These are phyloP conservation scores for Geotrichum ghanense DNA, from an alignment of 805 yeast species.

Conservation along the genomic window DNA sequence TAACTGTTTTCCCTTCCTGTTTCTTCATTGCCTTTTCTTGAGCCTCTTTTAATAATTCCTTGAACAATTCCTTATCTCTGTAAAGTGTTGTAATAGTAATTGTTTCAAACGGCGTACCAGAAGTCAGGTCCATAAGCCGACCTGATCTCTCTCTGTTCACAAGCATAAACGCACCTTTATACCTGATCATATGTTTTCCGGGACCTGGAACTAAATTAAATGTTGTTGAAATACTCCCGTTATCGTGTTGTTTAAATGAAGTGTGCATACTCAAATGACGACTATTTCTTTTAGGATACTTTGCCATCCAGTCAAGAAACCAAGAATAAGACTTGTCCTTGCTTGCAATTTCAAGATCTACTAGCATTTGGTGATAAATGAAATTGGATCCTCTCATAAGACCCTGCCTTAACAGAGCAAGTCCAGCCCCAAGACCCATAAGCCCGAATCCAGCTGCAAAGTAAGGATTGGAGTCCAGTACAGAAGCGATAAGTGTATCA, in stretches of 20 bases:
- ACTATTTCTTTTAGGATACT: constrained; percentile 59
- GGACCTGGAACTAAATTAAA: constrained; percentile 95
- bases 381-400: constrained; percentile 51
- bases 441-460: constrained; percentile 98
- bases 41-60: constrained; percentile 70
- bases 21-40: constrained; percentile 67
- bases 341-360: constrained; percentile 86
- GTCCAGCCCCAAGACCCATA: constrained; percentile 85
- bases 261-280: constrained; percentile 90
- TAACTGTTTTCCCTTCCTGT: constrained; percentile 87
- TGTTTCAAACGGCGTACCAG: constrained; percentile 92
- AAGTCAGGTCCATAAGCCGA: constrained; percentile 74
- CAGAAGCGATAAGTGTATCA: background rate
- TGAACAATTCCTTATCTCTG: constrained; percentile 62
- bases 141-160: constrained; percentile 88
- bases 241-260: constrained; percentile 74
- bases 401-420: constrained; percentile 69
- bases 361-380: constrained; percentile 70
- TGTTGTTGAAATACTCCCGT: constrained; percentile 79
- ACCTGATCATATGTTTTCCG: constrained; percentile 79
- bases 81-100: constrained; percentile 87
- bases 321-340: constrained; percentile 89
- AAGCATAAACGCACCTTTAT: constrained; percentile 78
- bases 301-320: constrained; percentile 95
- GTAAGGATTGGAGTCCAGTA: constrained; percentile 66